Conservation (phyloP, 495 filamentous ascomycete genomes). For the Penicillium canariense region DNA sequence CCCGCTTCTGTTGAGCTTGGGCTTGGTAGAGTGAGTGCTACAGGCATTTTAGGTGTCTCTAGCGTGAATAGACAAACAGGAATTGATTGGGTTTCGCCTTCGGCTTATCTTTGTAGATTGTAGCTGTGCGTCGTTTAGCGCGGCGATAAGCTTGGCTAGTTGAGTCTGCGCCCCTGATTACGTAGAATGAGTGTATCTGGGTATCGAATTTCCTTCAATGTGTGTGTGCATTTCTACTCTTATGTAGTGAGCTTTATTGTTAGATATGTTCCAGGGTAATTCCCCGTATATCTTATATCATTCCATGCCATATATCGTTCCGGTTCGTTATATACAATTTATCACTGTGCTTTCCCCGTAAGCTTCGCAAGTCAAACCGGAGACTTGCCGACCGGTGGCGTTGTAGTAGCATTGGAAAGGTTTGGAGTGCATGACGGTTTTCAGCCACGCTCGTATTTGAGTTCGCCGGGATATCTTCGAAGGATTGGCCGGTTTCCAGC, state of each 20-base stretch:
- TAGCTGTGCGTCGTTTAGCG: too few relatives aligned
- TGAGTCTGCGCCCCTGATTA: too few relatives aligned
- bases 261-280: too few relatives aligned
- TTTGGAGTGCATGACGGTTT: neutral
- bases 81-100: neutral
- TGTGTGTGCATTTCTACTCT: too few relatives aligned
- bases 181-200: too few relatives aligned
- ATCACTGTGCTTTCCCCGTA: neutral
- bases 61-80: neutral
- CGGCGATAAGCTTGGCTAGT: too few relatives aligned
- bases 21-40: neutral
- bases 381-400: neutral
- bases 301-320: neutral
- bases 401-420: neutral
- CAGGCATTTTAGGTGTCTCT: neutral
- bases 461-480: neutral
- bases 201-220: too few relatives aligned
- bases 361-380: neutral
- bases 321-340: neutral
- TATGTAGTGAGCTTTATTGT: too few relatives aligned
- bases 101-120: neutral
- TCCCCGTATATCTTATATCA: too few relatives aligned
- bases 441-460: neutral
- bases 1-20: neutral
- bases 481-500: neutral